Evolutionary conservation across 129 eudicot species (phyloP).

Genomic region (Chrysanthemum lavandulifolium): DNA sequence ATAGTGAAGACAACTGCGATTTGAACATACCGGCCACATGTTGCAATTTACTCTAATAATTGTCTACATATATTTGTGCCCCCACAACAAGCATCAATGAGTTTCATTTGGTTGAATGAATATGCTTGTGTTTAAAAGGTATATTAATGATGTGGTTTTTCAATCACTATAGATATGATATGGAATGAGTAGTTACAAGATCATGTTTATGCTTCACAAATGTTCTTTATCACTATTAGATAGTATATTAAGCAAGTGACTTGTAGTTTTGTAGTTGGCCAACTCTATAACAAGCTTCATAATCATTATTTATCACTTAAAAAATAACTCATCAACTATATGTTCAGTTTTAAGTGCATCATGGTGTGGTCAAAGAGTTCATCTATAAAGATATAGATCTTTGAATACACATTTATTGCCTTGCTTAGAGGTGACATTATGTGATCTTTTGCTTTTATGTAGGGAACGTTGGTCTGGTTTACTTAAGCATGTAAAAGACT

Average conservation of each 20-base stretch:
- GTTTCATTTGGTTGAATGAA: background rate
- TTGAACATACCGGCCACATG: too few relatives aligned
- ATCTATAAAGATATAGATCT: slow-evolving; percentile 23
- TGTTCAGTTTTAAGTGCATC: slow-evolving; percentile 18
- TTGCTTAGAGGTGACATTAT: slow-evolving; percentile 45
- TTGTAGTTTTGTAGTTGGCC: too few relatives aligned
- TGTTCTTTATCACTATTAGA: too few relatives aligned
- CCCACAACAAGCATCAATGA: background rate
- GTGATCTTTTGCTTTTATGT: slow-evolving; percentile 44
- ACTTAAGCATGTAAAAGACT: slow-evolving; percentile 34
- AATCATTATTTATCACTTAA: background rate
- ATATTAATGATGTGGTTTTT: background rate
- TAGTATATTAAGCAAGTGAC: too few relatives aligned
- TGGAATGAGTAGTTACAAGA: background rate
- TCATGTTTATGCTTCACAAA: background rate
- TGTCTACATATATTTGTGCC: background rate
- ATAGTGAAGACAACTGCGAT: too few relatives aligned
- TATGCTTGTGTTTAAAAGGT: background rate
- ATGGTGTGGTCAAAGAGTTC: slow-evolving; percentile 41
- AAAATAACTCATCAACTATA: background rate
- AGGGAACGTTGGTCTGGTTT: slow-evolving; percentile 43
- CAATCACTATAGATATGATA: background rate
- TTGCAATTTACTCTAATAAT: too few relatives aligned
- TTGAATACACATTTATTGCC: slow-evolving; percentile 32
- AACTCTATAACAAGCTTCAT: background rate